Percentiles rank a stretch among this genome's conserved stretches.
These are phyloP conservation scores for Scleroderma citrinum DNA, from an alignment of 768 basidiomycete genomes.

Conservation along the genomic window DNA sequence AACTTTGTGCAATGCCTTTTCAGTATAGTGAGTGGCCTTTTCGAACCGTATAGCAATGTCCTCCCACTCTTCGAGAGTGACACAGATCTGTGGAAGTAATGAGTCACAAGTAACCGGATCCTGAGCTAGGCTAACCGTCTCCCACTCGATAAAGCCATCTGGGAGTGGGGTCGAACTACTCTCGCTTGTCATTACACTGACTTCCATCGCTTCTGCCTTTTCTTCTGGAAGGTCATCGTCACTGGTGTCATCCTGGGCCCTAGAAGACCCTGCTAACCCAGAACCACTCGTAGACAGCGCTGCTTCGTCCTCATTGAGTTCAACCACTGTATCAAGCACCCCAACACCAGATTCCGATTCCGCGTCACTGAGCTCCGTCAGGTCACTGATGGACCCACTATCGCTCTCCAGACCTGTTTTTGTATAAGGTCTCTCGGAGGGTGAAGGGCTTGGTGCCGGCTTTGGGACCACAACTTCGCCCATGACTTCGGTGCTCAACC, in stretches of 20 bases:
- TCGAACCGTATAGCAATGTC: constrained; percentile 69
- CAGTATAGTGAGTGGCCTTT: constrained; percentile 70
- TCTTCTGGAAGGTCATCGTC: constrained; percentile 12
- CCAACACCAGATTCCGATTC: constrained; percentile 6
- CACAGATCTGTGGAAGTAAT: constrained; percentile 56
- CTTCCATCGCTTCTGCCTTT: constrained; percentile 18
- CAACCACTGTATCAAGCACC: constrained; percentile 8
- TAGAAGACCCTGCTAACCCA: no score
- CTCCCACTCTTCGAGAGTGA: constrained; percentile 83
- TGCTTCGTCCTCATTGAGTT: constrained; percentile 7
- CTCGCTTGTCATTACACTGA: constrained; percentile 3
- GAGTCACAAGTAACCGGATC: neutral
- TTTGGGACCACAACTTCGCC: constrained; percentile 12
- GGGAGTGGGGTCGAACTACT: constrained; percentile 24
- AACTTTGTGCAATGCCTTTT: constrained; percentile 70
- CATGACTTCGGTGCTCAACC: constrained; percentile 34
- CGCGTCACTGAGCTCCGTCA: constrained; percentile 68
- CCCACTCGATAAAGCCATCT: constrained; percentile 79
- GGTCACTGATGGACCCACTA: constrained; percentile 58
- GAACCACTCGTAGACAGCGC: no score
- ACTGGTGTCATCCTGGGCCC: no score
- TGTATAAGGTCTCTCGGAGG: constrained; percentile 6
- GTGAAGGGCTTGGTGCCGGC: constrained; percentile 4
- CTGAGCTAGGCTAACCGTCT: constrained; percentile 56
- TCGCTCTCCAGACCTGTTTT: constrained; percentile 62